A percentile compares a stretch with the other conserved stretches of the same genome.
These are phyloP conservation scores for Trichoderma polysporum DNA, from an alignment of 2,329 filamentous ascomycete species.

Conservation along the genomic window DNA sequence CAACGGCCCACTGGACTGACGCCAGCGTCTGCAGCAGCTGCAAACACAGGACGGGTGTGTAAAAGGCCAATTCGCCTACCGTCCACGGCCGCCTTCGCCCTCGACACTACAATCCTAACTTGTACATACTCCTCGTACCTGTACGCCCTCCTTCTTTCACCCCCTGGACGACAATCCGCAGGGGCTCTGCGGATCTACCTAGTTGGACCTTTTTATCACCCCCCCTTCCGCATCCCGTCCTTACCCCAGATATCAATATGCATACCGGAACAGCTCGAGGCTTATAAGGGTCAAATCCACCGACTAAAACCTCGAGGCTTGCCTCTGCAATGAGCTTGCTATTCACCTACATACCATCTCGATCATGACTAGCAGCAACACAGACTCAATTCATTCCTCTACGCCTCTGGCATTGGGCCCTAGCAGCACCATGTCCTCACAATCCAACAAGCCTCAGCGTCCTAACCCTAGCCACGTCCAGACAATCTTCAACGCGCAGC, in stretches of 20 bases:
- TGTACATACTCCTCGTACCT: background rate
- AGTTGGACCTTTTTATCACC: constrained; percentile 12
- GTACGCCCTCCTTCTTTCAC: constrained; percentile 1
- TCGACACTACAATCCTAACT: constrained; percentile 8
- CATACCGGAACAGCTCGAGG: constrained; percentile 34
- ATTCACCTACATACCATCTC: constrained; percentile 22
- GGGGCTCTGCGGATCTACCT: constrained; percentile 17
- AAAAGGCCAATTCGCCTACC: constrained; percentile 9
- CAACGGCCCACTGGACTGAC: constrained; percentile 8
- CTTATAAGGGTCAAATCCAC: constrained; percentile 42
- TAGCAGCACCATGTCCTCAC: constrained; percentile 39
- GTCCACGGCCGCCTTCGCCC: constrained; percentile 1
- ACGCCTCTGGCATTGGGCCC: constrained; percentile 31
- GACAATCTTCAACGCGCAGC: constrained; percentile 43
- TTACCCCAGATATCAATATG: constrained; percentile 37
- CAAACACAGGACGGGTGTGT: constrained; percentile 7
- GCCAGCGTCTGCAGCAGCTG: constrained; percentile 13
- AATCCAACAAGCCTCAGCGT: constrained; percentile 41
- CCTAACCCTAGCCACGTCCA: constrained; percentile 50
- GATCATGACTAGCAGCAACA: constrained; percentile 29
- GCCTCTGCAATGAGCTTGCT: constrained; percentile 28
- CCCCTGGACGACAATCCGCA: constrained; percentile 13
- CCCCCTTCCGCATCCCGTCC: background rate
- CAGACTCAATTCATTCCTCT: constrained; percentile 29
- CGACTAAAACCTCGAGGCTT: constrained; percentile 31